phyloP scores from a whole-genome alignment of 1,284 basidiomycete species.

The Rhodofomes roseus region DNA sequence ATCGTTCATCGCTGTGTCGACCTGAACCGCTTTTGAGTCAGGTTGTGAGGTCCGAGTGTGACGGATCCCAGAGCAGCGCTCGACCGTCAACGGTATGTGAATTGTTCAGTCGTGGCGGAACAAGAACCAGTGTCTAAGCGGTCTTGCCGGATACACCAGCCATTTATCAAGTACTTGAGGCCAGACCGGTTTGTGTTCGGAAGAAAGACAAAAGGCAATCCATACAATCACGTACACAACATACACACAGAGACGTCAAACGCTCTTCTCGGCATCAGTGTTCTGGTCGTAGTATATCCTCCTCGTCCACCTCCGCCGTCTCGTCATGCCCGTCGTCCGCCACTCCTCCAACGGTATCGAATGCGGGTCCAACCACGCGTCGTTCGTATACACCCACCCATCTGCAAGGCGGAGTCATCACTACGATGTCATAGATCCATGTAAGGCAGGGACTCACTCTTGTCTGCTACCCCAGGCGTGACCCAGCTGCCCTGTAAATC shows the following conservation, averaged over 20 bases:
- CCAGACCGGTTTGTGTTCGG: too few species aligned
- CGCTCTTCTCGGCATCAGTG: not conserved
- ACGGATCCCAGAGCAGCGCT: too few species aligned
- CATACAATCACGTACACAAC: too few species aligned
- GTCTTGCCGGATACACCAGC: too few species aligned
- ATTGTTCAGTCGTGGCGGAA: too few species aligned
- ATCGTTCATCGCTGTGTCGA: too few species aligned
- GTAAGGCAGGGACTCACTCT: constrained; percentile 30
- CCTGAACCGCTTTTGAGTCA: too few species aligned
- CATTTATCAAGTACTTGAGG: too few species aligned
- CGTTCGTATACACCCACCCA: constrained; percentile 78
- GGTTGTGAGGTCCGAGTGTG: too few species aligned
- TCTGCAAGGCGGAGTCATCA: constrained; percentile 31
- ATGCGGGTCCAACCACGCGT: constrained; percentile 57
- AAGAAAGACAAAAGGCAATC: too few species aligned
- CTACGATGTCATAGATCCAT: not conserved
- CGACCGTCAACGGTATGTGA: too few species aligned
- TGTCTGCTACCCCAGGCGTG: constrained; percentile 39
- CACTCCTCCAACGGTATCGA: constrained; percentile 39
- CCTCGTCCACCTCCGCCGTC: constrained; percentile 61
- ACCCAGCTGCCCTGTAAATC: constrained; percentile 60
- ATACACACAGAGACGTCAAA: not conserved
- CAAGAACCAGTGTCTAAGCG: too few species aligned
- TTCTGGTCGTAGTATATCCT: constrained; percentile 48
- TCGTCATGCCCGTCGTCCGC: constrained; percentile 44